Conservation (phyloP, 1,284 basidiomycete genomes). For the Ceratorhiza oryzae-sativae region DNA sequence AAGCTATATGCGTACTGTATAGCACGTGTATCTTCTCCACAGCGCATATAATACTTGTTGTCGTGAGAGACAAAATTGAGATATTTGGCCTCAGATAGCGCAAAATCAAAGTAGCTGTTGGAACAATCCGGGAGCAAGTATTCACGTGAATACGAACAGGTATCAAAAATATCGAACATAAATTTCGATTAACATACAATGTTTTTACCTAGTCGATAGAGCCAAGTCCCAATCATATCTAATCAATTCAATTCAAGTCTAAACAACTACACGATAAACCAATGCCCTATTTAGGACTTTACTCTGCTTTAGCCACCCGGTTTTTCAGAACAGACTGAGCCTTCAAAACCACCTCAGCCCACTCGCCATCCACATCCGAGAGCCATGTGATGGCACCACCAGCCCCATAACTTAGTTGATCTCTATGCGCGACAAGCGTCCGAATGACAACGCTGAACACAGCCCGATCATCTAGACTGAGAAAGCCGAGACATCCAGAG, state of each 20-base stretch:
- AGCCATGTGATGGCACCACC: constrained; percentile 96
- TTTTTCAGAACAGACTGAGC: constrained; percentile 22
- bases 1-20: neutral
- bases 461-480: constrained; percentile 86
- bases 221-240: too few species aligned
- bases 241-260: too few species aligned
- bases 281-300: neutral
- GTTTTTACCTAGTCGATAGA: too few species aligned
- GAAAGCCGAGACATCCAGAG: constrained; percentile 94
- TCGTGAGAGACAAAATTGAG: too few species aligned
- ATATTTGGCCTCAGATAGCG: too few species aligned
- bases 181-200: too few species aligned
- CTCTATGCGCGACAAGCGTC: constrained; percentile 83
- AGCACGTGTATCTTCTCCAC: neutral
- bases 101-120: too few species aligned
- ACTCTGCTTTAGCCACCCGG: neutral
- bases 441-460: constrained; percentile 98
- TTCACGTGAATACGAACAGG: too few species aligned
- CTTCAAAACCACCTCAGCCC: constrained; percentile 81
- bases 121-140: too few species aligned
- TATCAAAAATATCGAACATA: too few species aligned
- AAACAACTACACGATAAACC: too few species aligned
- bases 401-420: constrained; percentile 68
- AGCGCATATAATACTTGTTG: neutral
- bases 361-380: constrained; percentile 85